Percentiles rank a stretch among this genome's conserved stretches.
Evolutionary conservation across 345 rosid genomes (phyloP).

Genomic region (Eucalyptus regnans): DNA sequence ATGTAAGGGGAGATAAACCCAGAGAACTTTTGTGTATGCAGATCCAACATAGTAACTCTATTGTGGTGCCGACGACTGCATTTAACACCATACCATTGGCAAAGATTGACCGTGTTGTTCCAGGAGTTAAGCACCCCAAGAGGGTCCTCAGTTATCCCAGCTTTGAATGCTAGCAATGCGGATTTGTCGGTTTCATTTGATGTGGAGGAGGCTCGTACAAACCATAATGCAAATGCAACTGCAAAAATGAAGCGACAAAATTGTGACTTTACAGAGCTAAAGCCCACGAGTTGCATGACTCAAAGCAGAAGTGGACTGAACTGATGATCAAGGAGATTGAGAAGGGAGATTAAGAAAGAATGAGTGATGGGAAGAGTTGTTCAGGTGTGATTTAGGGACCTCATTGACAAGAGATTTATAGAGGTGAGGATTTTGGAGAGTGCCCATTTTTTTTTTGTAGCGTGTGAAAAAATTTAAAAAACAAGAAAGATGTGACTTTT

Average conservation of each 20-base stretch:
- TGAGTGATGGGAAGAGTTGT: background rate
- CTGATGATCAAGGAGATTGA: no score
- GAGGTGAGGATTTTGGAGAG: background rate
- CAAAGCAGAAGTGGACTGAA: background rate
- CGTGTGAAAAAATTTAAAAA: no score
- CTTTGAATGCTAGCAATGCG: background rate
- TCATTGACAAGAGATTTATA: background rate
- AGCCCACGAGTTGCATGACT: background rate
- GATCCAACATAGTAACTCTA: no score
- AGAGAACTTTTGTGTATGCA: background rate
- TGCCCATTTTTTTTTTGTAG: background rate
- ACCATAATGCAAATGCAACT: background rate
- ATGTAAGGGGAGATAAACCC: background rate
- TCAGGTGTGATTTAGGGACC: background rate
- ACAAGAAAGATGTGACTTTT: no score
- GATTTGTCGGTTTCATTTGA: background rate
- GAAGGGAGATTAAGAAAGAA: background rate
- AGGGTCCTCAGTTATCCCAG: background rate
- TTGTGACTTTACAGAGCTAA: background rate
- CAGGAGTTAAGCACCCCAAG: background rate
- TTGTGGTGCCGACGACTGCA: background rate
- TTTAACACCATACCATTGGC: background rate
- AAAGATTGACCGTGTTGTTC: background rate
- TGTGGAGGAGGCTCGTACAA: accelerated
- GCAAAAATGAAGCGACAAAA: background rate